Base-by-base conservation (phyloP, 1,139 yeast species). In the Chernovozyma sophiae-reginae region DNA sequence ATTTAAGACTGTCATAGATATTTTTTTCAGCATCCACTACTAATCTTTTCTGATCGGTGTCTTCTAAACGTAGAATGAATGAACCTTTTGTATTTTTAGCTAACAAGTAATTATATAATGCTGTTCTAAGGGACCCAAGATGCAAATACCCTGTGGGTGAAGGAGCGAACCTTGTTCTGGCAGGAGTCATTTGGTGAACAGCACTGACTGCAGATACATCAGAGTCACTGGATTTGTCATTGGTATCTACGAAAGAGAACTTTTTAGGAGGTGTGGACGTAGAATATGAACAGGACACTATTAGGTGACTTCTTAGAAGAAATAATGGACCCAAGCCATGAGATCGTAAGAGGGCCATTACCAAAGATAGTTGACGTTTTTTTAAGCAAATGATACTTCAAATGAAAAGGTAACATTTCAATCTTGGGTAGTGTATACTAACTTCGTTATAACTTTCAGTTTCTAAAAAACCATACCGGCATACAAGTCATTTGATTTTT, bases 91-190 rank as follows among this genome's bases (percentile, higher is more conserved):
- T 86, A 40, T 76, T 74, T 47, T 70, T 78, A 1, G 98, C 97
- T 19, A 86, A 63, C 23, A 92, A 59, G 52, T 82, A 92, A 56
- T 92, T 94, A 62, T 87, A 94, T 22, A 92, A 59, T 0, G 98
- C 97, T 0, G 99, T 92, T 53, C 99, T 65, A 34, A 94, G 58
- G 0, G 97, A 89, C 0, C 99, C 99, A 40, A 94, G 58, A 56
- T 92, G 99, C 27, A 94, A 68, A 44, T 76, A 77, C 0, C 99
- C 99, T 0, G 99, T 92, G 1, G 99, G 99, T 2, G 97, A 90
- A 1, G 99, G 98, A 0, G 99, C 99, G 62, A 92, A 92, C 47
- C 99, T 65, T 2, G 97, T 87, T 44, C 96, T 62, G 0, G 82
- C 96, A 0, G 96, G 95, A 0, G 51, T 34, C 1, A 44, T 43